Percentiles rank a stretch among this genome's conserved stretches.
phyloP scores from a whole-genome alignment of 192 early-diverging fungal species.

The Podila epicladia region DNA sequence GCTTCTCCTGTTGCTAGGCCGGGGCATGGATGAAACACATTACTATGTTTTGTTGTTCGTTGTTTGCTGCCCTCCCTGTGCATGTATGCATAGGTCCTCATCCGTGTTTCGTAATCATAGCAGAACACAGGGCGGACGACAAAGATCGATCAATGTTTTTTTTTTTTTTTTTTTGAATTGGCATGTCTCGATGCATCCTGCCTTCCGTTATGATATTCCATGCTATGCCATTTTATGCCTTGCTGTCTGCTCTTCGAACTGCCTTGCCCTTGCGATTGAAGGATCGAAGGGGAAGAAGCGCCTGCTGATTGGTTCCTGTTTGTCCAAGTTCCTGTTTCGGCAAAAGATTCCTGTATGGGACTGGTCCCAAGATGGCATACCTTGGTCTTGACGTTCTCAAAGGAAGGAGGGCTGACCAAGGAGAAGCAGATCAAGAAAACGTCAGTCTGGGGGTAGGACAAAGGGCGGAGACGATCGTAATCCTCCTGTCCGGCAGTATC shows the following conservation, averaged over 20 bases:
- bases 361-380: slow-evolving; percentile 49
- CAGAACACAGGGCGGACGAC: no score
- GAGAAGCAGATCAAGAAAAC: slow-evolving; percentile 99
- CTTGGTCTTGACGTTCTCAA: slow-evolving; percentile 98
- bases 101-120: background rate
- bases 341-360: background rate
- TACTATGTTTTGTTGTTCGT: background rate
- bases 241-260: no score
- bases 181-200: no score
- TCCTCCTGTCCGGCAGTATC: slow-evolving; percentile 99
- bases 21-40: background rate
- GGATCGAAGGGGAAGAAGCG: no score
- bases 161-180: no score
- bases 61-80: background rate
- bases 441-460: slow-evolving; percentile 99
- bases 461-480: slow-evolving; percentile 96
- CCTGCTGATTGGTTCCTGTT: no score
- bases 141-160: no score
- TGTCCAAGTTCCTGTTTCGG: background rate
- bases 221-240: no score
- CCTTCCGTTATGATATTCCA: no score
- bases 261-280: no score
- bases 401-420: slow-evolving; percentile 93
- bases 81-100: background rate
- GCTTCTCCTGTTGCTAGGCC: background rate